These are phyloP conservation scores for Penicillium olsonii DNA, from an alignment of 2,329 filamentous ascomycete species.

Conservation along the genomic window DNA sequence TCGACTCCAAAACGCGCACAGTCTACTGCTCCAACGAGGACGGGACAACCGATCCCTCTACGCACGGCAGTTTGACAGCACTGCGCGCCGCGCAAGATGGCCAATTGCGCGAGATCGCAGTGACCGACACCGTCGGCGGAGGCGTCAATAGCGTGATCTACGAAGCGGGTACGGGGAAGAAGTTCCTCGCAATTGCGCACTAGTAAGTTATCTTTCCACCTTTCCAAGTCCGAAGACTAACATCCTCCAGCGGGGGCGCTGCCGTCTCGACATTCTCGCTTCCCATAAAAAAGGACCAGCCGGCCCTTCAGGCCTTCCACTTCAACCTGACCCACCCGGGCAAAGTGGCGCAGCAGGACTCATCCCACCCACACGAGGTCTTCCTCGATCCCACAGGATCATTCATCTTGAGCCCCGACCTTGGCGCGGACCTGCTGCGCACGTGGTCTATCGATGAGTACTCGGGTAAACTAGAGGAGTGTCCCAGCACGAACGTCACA, in stretches of 20 bases:
- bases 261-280: conserved; percentile 37
- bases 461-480: conserved; percentile 48
- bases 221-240: conserved; percentile 5
- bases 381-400: conserved; percentile 64
- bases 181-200: conserved; percentile 40
- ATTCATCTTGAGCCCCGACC: conserved; percentile 66
- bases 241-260: conserved; percentile 27
- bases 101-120: conserved; percentile 23
- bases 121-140: conserved; percentile 27
- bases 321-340: conserved; percentile 43
- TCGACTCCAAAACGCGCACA: conserved; percentile 25
- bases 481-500: conserved; percentile 45
- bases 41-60: conserved; percentile 23
- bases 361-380: conserved; percentile 65
- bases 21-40: conserved; percentile 41
- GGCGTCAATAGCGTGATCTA: conserved; percentile 40
- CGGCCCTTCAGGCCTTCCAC: conserved; percentile 42
- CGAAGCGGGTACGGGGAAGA: conserved; percentile 20
- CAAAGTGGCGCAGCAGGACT: conserved; percentile 53
- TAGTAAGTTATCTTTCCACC: conserved; percentile 31
- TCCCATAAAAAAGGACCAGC: conserved; percentile 20
- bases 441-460: conserved; percentile 56
- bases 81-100: conserved; percentile 23
- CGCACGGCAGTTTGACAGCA: conserved; percentile 33
- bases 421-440: conserved; percentile 65